Conservation (phyloP, 208 protist genomes). For the Wallacemonas sp. region DNA sequence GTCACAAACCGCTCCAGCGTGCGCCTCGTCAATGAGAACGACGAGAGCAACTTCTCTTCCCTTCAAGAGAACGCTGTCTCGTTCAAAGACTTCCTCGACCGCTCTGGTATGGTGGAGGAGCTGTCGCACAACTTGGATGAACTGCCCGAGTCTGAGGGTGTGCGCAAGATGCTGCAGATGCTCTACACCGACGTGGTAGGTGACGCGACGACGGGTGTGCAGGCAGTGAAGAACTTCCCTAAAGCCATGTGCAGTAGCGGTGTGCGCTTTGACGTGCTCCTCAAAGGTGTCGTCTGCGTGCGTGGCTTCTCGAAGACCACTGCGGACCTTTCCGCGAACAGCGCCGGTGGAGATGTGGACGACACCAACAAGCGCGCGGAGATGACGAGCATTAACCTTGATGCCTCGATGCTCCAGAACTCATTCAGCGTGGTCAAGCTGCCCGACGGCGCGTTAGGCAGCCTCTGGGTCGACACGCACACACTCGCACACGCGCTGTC, state of each 20-base stretch:
- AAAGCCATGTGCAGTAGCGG: constrained; percentile 66
- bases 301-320: constrained; percentile 66
- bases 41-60: constrained; percentile 65
- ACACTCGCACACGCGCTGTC: constrained; percentile 74
- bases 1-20: constrained; percentile 59
- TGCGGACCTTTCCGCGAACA: constrained; percentile 6
- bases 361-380: constrained; percentile 7
- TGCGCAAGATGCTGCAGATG: constrained; percentile 77
- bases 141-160: constrained; percentile 35
- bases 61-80: constrained; percentile 35
- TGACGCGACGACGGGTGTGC: constrained; percentile 42
- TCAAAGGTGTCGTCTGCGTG: constrained; percentile 61
- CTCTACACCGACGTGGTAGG: constrained; percentile 78
- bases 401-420: constrained; percentile 45
- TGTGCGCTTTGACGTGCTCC: constrained; percentile 64
- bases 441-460: constrained; percentile 49
- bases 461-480: constrained; percentile 73
- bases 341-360: not conserved
- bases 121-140: constrained; percentile 29
- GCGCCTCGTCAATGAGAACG: constrained; percentile 60
- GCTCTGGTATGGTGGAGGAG: constrained; percentile 21
- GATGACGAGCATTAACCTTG: constrained; percentile 12
- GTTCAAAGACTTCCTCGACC: constrained; percentile 61
- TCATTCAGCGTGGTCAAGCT: constrained; percentile 41
- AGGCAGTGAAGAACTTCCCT: constrained; percentile 69